Base-by-base conservation (phyloP, 768 basidiomycete species). In the Naganishia vishniacii region DNA sequence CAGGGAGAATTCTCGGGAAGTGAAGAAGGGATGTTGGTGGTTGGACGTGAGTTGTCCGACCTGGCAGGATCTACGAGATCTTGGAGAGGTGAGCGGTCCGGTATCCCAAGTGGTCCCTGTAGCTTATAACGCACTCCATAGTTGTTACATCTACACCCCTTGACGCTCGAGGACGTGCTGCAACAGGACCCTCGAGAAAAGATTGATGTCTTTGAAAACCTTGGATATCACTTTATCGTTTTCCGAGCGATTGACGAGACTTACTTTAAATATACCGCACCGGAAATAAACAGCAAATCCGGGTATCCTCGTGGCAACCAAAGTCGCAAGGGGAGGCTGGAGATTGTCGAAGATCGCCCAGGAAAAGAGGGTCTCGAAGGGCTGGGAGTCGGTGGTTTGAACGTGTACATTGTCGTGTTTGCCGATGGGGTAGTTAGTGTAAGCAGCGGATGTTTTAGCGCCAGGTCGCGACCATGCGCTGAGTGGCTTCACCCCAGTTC, bases 181-280 rank as follows among this genome's bases (percentile, higher is more conserved):
- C 88, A 90, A 65, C 86, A 88, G 77, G 92, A 97, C 65, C 87
- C 89, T 16, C 83, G 91, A 41, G 93, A 95, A 77, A 97, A 97
- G 77, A 78, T 94, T 18, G 92, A 95, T 72, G 79, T 86, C 20
- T 94, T 93, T 72, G 84, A 88, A 0, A 85, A 83, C 68, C 82
- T 97, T 15, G 93, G 91, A 1, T 97, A 97, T 77, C 91, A 93
- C 74, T 91, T 97, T 71, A 80, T 94, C 61, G 87, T 87, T 20
- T 90, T 93, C 70, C 83, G 88, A 48, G 86, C 91, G 0, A 83
- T 92, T 56, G 89, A 91, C 42, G 80, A 81, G 62, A 71, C 74
- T 18, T 80, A 80, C 70, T 80, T 80, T 72, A 73, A 74, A 45
- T 80, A 79, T 64, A 76, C 78, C 3, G 75, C 76, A 8, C 65